These are phyloP conservation scores for Phellinidium pouzarii DNA, from an alignment of 1,284 basidiomycete genomes.

Conservation along the genomic window DNA sequence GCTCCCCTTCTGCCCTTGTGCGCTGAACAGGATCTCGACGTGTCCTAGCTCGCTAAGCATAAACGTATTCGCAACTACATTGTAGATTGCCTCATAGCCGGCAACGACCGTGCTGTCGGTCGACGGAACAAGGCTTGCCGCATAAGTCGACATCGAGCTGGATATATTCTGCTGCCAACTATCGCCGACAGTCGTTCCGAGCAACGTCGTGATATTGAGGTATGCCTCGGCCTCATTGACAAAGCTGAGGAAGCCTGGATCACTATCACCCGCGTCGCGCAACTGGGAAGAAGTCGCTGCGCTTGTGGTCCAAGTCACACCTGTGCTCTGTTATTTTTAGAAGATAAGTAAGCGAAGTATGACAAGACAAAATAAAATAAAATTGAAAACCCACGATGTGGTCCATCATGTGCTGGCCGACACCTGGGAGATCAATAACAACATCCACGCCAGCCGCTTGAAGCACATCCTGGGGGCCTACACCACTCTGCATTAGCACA, in stretches of 20 bases:
- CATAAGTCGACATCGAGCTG: conserved; percentile 29
- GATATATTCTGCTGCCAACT: conserved; percentile 32
- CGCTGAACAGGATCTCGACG: conserved; percentile 56
- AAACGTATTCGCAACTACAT: conserved; percentile 40
- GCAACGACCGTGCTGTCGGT: conserved; percentile 42
- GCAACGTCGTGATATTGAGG: conserved; percentile 46
- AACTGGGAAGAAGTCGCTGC: conserved; percentile 41
- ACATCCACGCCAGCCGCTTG: conserved; percentile 42
- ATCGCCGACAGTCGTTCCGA: conserved; percentile 31
- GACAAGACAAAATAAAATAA: neutral
- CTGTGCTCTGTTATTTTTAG: conserved; percentile 36
- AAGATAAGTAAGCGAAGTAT: conserved; percentile 28
- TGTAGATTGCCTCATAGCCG: conserved; percentile 61
- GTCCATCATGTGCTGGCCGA: conserved; percentile 74
- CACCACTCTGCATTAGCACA: conserved; percentile 63
- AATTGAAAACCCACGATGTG: conserved; percentile 34
- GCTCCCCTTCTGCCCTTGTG: conserved; percentile 38
- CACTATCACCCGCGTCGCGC: conserved; percentile 28
- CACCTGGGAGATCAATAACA: conserved; percentile 53
- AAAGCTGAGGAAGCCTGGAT: conserved; percentile 45
- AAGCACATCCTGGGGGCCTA: conserved; percentile 58
- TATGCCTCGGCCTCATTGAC: conserved; percentile 67
- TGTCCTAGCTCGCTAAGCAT: conserved; percentile 40
- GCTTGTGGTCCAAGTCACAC: conserved; percentile 41
- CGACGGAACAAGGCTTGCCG: conserved; percentile 41